Base-by-base conservation (phyloP, 2,329 filamentous ascomycete species). In the Aspergillus phoenicis region DNA sequence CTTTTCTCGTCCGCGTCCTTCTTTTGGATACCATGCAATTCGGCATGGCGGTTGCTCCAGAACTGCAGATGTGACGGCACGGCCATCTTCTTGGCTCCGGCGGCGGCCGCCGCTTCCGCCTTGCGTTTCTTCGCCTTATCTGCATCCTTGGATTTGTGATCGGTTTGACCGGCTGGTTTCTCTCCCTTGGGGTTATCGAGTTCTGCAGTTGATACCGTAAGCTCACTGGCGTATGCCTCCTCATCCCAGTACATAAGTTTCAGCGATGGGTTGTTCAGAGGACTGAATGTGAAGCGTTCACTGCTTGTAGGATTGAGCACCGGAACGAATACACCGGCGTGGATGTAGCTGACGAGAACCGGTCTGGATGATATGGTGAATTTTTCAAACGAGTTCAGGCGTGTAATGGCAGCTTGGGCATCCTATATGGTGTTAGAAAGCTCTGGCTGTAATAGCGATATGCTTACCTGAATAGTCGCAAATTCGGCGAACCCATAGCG, bases 401-500 rank as follows among this genome's bases (percentile, higher is more conserved):
- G 91, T 22, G 84, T 82, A 70, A 93, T 78, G 4, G 91, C 91
- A 22, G 87, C 89, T 73, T 88, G 84, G 2, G 91, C 90, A 73
- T 95, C 91, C 72, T 82, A 49, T 3, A 8, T 51, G 3, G 36
- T 33, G 28, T 65, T 39, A 70, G 62, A 38, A 49, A 36, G 3
- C 17, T 39, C 24, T 28, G n/a, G 41, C 24, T 2, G 10, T 17
- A 10, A 20, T 4, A 22, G 41, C 26, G 17, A 26, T 2, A 55
- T 51, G 8, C 62, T 49, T 75, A 81, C 81, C 67, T 90, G 87
- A 17, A 91, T 80, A 0, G 86, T 89, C 68, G 86, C 88, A 72
- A 93, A 96, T 74, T 96, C 91, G 1, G 88, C 91, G 75, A 96
- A 96, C 0, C 91, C 91, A 68, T 91, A 96, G 66, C 88, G 86